Percentiles rank a stretch among this genome's conserved stretches.
Conservation (phyloP, 371 early-diverging fungal species). For the Mucor saturninus region DNA sequence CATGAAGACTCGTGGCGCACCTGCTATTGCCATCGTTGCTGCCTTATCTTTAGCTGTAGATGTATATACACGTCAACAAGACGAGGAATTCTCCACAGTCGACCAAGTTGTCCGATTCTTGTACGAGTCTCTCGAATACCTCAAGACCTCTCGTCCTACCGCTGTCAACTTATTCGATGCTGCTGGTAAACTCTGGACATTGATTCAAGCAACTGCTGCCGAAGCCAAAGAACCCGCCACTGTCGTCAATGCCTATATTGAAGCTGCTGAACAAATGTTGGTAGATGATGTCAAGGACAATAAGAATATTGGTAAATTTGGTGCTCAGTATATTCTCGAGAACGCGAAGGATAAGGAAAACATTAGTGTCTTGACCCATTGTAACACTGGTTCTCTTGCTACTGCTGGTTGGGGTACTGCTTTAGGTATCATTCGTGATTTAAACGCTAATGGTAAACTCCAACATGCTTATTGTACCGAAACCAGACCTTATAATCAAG, state of each 20-base stretch:
- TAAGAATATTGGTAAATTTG: slow-evolving; percentile 83
- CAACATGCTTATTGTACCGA: slow-evolving; percentile 93
- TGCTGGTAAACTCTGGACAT: slow-evolving; percentile 66
- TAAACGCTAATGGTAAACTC: slow-evolving; percentile 63
- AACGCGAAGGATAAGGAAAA: slow-evolving; percentile 41
- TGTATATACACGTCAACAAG: slow-evolving; percentile 47
- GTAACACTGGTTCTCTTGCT: slow-evolving; percentile 93
- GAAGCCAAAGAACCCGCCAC: slow-evolving; percentile 29
- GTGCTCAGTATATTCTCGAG: slow-evolving; percentile 69
- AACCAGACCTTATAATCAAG: slow-evolving; percentile 97
- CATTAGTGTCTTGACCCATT: slow-evolving; percentile 89
- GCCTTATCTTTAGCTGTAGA: slow-evolving; percentile 91
- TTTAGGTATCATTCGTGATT: slow-evolving; percentile 84
- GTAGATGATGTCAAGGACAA: slow-evolving; percentile 87
- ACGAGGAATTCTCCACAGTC: slow-evolving; percentile 46
- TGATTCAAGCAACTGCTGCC: slow-evolving; percentile 34
- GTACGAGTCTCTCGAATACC: slow-evolving; percentile 68
- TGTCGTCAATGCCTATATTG: slow-evolving; percentile 68
- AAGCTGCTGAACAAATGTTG: slow-evolving; percentile 85
- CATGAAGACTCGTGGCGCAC: slow-evolving; percentile 94
- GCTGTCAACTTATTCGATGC: slow-evolving; percentile 97
- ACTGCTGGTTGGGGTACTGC: slow-evolving; percentile 92
- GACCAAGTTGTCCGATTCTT: slow-evolving; percentile 61
- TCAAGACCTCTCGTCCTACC: slow-evolving; percentile 92
- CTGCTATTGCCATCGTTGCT: slow-evolving; percentile 98